Percentiles rank a stretch among this genome's conserved stretches.
These are phyloP conservation scores for Lactarius evosmus DNA, from an alignment of 768 basidiomycete genomes.

Conservation along the genomic window DNA sequence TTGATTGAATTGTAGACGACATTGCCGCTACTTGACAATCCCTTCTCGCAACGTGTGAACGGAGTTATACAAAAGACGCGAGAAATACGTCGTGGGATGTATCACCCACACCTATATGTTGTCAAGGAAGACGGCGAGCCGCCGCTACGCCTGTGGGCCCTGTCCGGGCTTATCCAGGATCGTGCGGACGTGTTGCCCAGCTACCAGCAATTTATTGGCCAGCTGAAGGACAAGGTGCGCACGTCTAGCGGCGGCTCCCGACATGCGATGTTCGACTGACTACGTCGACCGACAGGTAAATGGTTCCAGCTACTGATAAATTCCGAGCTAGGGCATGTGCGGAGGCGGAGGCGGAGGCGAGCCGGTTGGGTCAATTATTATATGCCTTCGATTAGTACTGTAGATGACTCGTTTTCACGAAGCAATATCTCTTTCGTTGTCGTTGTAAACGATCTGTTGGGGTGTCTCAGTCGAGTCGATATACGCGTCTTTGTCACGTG, in stretches of 20 bases:
- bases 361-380: conserved; percentile 8
- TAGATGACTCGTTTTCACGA: conserved; percentile 11
- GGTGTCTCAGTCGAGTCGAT: too few relatives aligned
- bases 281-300: conserved; percentile 24
- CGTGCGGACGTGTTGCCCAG: conserved; percentile 92
- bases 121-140: conserved; percentile 99
- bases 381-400: conserved; percentile 21
- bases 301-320: conserved; percentile 28
- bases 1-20: conserved; percentile 54
- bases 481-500: background rate
- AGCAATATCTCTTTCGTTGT: background rate
- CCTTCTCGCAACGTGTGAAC: conserved; percentile 94
- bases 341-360: background rate
- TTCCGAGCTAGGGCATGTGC: background rate
- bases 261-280: conserved; percentile 16
- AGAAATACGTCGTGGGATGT: conserved; percentile 89
- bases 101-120: conserved; percentile 90
- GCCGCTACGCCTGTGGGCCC: conserved; percentile 90
- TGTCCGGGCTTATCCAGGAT: conserved; percentile 93
- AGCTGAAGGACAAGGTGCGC: conserved; percentile 83
- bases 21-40: conserved; percentile 85
- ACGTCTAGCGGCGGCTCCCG: background rate
- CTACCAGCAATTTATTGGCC: conserved; percentile 91
- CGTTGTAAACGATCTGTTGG: too few relatives aligned
- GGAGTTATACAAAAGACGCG: conserved; percentile 92